A percentile compares a stretch with the other conserved stretches of the same genome.
Evolutionary conservation across 2,329 filamentous ascomycete genomes (phyloP).

Genomic region (Penicillium sp.): DNA sequence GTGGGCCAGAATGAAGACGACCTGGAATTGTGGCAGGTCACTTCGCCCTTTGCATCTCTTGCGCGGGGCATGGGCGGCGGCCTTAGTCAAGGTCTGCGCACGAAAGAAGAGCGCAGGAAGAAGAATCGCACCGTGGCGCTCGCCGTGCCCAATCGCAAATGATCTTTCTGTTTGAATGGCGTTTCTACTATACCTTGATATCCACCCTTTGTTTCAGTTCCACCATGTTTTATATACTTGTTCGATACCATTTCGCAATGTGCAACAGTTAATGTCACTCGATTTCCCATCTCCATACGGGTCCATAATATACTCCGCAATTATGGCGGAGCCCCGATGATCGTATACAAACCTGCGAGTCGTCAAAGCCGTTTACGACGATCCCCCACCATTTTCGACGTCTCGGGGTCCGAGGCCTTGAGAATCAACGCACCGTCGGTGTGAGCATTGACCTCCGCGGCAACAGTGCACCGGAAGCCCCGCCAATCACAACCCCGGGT

Average conservation of each 20-base stretch:
- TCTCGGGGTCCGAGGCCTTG: not conserved
- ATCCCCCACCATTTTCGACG: constrained; percentile 3
- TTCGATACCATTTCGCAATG: not conserved
- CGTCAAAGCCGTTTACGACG: not conserved
- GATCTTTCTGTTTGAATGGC: not conserved
- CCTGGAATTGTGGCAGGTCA: constrained; percentile 35
- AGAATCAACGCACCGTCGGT: not conserved
- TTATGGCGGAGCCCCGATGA: not conserved
- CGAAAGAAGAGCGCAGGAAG: constrained; percentile 30
- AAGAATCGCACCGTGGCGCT: constrained; percentile 23
- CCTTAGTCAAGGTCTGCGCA: constrained; percentile 40
- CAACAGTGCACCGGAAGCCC: not conserved
- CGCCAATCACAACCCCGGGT: constrained; percentile 8
- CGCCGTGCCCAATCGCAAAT: constrained; percentile 10
- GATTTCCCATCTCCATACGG: not conserved
- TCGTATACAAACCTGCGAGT: not conserved
- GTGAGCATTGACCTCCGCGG: constrained; percentile 11
- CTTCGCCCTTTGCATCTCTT: constrained; percentile 41
- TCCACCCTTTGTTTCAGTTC: constrained; percentile 7
- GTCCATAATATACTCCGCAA: not conserved
- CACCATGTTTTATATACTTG: not conserved
- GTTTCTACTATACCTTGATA: constrained; percentile 8
- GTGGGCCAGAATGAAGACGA: constrained; percentile 34
- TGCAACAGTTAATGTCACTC: not conserved
- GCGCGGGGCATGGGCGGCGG: constrained; percentile 44